These are phyloP conservation scores for Talaromyces islandicus DNA, from an alignment of 2,329 filamentous ascomycete species.

Conservation along the genomic window DNA sequence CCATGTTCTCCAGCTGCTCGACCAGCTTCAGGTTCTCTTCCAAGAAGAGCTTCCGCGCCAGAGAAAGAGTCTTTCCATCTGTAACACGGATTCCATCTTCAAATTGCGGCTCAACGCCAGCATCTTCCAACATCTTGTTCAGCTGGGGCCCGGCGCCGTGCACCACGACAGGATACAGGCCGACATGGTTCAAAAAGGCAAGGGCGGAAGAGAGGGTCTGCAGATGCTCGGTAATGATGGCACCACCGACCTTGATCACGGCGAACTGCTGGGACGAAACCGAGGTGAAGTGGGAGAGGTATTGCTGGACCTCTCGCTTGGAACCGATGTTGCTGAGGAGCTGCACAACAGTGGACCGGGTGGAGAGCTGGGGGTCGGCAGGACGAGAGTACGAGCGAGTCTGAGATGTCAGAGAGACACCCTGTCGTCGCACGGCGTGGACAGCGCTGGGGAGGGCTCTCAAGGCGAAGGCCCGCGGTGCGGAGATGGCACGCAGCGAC, in stretches of 20 bases:
- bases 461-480: constrained; percentile 26
- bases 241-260: constrained; percentile 96
- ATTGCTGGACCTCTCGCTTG: constrained; percentile 94
- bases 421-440: constrained; percentile 15
- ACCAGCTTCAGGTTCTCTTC: constrained; percentile 93
- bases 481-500: constrained; percentile 36
- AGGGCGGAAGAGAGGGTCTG: constrained; percentile 85
- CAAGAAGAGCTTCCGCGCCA: constrained; percentile 88
- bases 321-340: constrained; percentile 93
- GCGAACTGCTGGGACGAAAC: constrained; percentile 96
- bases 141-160: constrained; percentile 94
- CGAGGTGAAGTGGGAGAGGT: constrained; percentile 93
- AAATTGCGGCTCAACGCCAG: constrained; percentile 90
- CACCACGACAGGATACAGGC: constrained; percentile 89
- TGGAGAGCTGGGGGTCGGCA: constrained; percentile 52
- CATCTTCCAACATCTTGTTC: constrained; percentile 82
- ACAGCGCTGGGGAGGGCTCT: constrained; percentile 22
- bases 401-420: constrained; percentile 19
- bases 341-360: constrained; percentile 77
- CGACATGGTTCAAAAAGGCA: constrained; percentile 89
- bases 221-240: constrained; percentile 89
- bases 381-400: constrained; percentile 41
- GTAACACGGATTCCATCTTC: constrained; percentile 95
- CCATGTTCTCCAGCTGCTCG: constrained; percentile 81
- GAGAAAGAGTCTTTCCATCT: constrained; percentile 85